phyloP scores from a whole-genome alignment of 2,329 filamentous ascomycete species.

The Aspergillus ibericus region DNA sequence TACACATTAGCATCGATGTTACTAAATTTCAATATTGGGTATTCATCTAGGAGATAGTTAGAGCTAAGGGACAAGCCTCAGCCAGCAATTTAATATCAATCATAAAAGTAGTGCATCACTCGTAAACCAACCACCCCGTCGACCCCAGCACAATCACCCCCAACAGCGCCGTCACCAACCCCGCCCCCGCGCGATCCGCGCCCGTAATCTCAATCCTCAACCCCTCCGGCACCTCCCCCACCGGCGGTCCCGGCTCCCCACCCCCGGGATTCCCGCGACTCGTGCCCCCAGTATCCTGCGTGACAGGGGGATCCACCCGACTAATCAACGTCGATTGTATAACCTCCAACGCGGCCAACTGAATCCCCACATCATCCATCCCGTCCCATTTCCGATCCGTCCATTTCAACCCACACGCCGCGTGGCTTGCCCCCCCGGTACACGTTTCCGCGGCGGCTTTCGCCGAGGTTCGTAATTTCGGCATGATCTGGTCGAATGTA shows the following conservation, averaged over 20 bases:
- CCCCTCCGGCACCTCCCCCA: slow-evolving; percentile 10
- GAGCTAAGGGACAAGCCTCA: too few species aligned
- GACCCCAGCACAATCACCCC: slow-evolving; percentile 36
- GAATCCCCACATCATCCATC: slow-evolving; percentile 39
- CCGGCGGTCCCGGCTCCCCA: slow-evolving; percentile 17
- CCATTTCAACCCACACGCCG: slow-evolving; percentile 45
- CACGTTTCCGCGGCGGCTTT: slow-evolving; percentile 56
- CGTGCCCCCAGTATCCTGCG: slow-evolving; percentile 31
- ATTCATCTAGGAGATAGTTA: too few species aligned
- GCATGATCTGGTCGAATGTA: slow-evolving; percentile 52
- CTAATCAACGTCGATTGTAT: slow-evolving; percentile 37
- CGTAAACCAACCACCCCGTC: slow-evolving; percentile 39
- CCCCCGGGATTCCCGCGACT: slow-evolving; percentile 35
- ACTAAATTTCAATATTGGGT: too few species aligned
- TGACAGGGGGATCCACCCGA: slow-evolving; percentile 32
- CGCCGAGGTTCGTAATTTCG: slow-evolving; percentile 56
- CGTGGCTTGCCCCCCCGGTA: slow-evolving; percentile 45
- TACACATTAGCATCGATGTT: too few species aligned
- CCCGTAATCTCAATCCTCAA: slow-evolving; percentile 27
- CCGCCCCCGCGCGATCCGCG: slow-evolving; percentile 45
- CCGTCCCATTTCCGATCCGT: slow-evolving; percentile 38
- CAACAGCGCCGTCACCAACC: slow-evolving; percentile 43
- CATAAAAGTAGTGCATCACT: slow-evolving; percentile 12
- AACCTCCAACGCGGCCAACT: slow-evolving; percentile 41
- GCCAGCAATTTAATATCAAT: too few species aligned